These are phyloP conservation scores for Yueomyces sinensis DNA, from an alignment of 805 yeast genomes.

Conservation along the genomic window DNA sequence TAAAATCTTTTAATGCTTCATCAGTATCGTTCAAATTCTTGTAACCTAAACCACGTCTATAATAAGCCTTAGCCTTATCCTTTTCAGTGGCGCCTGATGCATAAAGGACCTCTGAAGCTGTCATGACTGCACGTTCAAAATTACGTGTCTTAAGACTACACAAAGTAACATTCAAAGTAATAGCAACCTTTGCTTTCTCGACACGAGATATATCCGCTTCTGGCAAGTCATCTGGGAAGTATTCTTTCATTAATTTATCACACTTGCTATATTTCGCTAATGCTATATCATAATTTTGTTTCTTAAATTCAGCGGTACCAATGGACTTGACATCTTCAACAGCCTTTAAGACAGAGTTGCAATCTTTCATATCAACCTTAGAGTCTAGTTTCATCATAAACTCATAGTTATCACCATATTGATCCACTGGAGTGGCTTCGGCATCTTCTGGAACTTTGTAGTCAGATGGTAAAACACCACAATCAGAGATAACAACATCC, in stretches of 20 bases:
- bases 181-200: conserved; percentile 45
- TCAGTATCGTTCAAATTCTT: conserved; percentile 52
- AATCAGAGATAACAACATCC: conserved; percentile 60
- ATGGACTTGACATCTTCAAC: conserved; percentile 54
- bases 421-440: conserved; percentile 44
- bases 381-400: conserved; percentile 65
- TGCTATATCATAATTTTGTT: conserved; percentile 43
- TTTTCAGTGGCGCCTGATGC: conserved; percentile 45
- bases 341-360: conserved; percentile 57
- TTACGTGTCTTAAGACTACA: conserved; percentile 53
- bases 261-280: conserved; percentile 64
- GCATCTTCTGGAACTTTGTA: conserved; percentile 34
- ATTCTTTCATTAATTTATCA: conserved; percentile 51
- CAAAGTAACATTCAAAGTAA: conserved; percentile 61
- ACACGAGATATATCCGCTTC: conserved; percentile 39
- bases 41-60: conserved; percentile 74
- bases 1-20: conserved; percentile 51
- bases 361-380: conserved; percentile 40
- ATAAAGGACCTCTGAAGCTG: conserved; percentile 56
- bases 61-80: conserved; percentile 72
- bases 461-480: conserved; percentile 64
- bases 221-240: conserved; percentile 43
- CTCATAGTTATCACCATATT: conserved; percentile 76
- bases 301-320: conserved; percentile 67
- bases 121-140: conserved; percentile 39